Evolutionary conservation across 2,329 filamentous ascomycete genomes (phyloP), one percentile per base, ranked within the genome.

Genomic region (Exophiala bonariae): DNA sequence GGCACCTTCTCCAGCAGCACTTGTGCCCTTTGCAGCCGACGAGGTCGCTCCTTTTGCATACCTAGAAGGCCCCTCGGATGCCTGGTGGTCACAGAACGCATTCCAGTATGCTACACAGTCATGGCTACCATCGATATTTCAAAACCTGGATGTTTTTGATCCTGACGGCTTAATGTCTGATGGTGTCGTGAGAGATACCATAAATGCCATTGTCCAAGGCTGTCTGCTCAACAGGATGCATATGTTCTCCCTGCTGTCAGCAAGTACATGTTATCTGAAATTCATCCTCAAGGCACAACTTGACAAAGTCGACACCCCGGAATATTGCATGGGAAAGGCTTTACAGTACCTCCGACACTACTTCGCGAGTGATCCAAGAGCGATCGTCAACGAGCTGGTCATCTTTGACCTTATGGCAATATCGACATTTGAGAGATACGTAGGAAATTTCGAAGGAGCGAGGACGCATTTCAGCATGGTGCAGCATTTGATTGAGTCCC

Each of bases 211-310:
- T 20, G 23, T 54, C 9, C 44, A 47, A 26, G 51, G 51, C 17
- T 50, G 47, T 20, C 37, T 50, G 4, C 34, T 17, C 13, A 45
- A 50, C 30, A 13, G 47, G 16, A 54, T 54, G 51, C 51, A 54
- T 23, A 54, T 54, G 51, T 54, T 45, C 17, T 47, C 44, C 5
- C n/a, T 54, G n/a, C 44, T 54, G n/a, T 47, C 51, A 13, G 47
- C 51, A 3, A 54, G 51, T 19, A 41, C 34, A 4, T 47, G 47
- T 4, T 48, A 39, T 23, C 14, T 42, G 13, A 54, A 50, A 34
- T 50, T 37, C 32, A 34, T 54, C n/a, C 13, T 50, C 17, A 26
- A 32, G 14, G 40, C 44, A 2, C 51, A 39, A 17, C 37, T 45
- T 3, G 47, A 50, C 26, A 33, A 44, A 23, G 38, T 43, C n/a